Evolutionary conservation across 1,284 basidiomycete genomes (phyloP), one percentile per base, ranked within the genome.

Genomic region (Cryptococcus wingfieldii): DNA sequence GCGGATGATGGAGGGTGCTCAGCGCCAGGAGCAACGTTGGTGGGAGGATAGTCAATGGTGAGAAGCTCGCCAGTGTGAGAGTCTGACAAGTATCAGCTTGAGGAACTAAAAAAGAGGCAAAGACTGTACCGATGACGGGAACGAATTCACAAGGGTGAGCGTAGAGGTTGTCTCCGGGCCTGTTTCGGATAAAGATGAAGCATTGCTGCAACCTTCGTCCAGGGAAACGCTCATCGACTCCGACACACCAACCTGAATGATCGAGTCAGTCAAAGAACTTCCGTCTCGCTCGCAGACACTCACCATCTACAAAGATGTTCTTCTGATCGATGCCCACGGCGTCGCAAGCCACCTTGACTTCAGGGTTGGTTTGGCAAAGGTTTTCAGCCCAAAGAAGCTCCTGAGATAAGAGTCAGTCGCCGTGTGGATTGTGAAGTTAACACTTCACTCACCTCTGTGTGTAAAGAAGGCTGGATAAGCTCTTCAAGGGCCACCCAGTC

Each of bases 371-470:
- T 53, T 72, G 65, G 54, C 78, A 78, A 42, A 76, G 66, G 43
- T 75, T 67, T 63, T 80, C 79, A 38, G 77, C 74, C 66, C 73
- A 73, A 45, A 76, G 66, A 9, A 80, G 75, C 67, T 80, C 79
- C 64, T 63, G 34, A 23, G 12, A 38, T 23, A 47, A 13, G 47
- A 34, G 25, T 34, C 31, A 37, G 27, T 10, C 9, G 27, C 19
- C n/a, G 18, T 23, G 8, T 28, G 14, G 16, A 8, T 37, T 27
- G 12, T 34, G 31, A 10, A 6, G 31, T 10, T 7, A 2, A 8
- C 3, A 6, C 5, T 34, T 18, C n/a, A 49, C 59, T 39, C 37
- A 63, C 61, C 54, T 80, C 79, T 38, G 74, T 65, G 46, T 79
- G 78, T 39, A 80, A 70, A 10, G 70, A 74, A 1, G 78, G 79